Base-by-base conservation (phyloP, 805 yeast species). In the Diddensiella transvaalensis region DNA sequence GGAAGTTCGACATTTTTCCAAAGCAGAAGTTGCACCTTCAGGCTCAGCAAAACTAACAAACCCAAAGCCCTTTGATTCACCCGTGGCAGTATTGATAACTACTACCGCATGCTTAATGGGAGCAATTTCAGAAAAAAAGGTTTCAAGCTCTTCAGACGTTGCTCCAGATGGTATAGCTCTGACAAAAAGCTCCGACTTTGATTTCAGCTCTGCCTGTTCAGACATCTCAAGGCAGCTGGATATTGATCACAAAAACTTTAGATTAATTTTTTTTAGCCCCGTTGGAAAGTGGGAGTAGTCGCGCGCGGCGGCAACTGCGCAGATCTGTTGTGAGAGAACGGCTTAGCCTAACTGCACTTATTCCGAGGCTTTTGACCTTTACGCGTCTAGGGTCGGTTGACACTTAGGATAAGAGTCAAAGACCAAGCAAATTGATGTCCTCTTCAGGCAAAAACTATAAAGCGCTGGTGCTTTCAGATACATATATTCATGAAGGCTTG, bases 51-150 rank as follows among this genome's bases (percentile, higher is more conserved):
- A 93, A 32, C 95, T 83, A 13, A 89, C 99, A 66, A 93, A 93
- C 2, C 99, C 99, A 68, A 90, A 93, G 1, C 99, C 98, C 64
- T 90, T 78, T 2, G 96, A 87, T 40, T 83, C 75, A 3, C 68
- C 67, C 47, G 85, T 79, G 30, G 83, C 80, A 8, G 73, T 72
- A 62, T 90, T 96, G 35, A 74, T 84, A 15, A 93, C 98, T 37
- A 93, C 78, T 40, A 89, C 90, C 1, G 97, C 96, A 67, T 93
- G 99, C 67, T 84, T 89, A 10, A 91, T 95, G 4, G 99, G 99
- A 3, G 87, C 91, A 69, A 89, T 84, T 55, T 88, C 88, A 1
- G 98, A 85, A 63, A 93, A 93, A 66, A 76, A 89, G 57, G 85
- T 87, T 1, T 91, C 76, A 37, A 93, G 74, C 58, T 87, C 82